These are phyloP conservation scores for Curvularia hawaiiensis DNA, from an alignment of 2,329 filamentous ascomycete species.

Conservation along the genomic window DNA sequence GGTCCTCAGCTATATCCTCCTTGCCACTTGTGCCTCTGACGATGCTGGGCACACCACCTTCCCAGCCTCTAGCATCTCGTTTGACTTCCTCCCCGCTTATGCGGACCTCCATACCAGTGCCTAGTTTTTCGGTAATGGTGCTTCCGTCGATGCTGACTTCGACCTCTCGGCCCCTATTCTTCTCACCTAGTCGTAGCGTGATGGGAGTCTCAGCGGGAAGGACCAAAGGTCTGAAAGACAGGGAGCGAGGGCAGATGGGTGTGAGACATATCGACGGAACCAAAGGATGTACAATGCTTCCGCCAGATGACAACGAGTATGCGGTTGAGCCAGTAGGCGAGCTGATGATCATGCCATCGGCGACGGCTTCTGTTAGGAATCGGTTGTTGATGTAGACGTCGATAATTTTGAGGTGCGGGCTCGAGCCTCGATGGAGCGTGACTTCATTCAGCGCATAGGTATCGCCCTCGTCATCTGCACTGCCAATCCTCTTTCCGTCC, in stretches of 20 bases:
- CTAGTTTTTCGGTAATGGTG: slow-evolving; percentile 50
- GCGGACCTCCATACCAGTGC: slow-evolving; percentile 70
- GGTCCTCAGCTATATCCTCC: slow-evolving; percentile 70
- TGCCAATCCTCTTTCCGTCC: slow-evolving; percentile 59
- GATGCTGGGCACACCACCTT: slow-evolving; percentile 88
- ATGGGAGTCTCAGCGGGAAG: slow-evolving; percentile 86
- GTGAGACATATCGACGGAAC: slow-evolving; percentile 89
- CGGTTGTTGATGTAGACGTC: slow-evolving; percentile 88
- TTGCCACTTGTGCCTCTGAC: slow-evolving; percentile 63
- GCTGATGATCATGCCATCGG: slow-evolving; percentile 91
- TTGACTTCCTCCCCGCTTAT: slow-evolving; percentile 83
- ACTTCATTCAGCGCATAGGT: slow-evolving; percentile 91
- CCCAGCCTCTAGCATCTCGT: slow-evolving; percentile 56
- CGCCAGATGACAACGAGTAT: slow-evolving; percentile 91
- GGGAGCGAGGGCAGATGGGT: slow-evolving; percentile 88
- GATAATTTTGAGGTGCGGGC: slow-evolving; percentile 89
- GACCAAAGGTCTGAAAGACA: slow-evolving; percentile 90
- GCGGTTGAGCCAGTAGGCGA: slow-evolving; percentile 95
- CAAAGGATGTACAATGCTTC: slow-evolving; percentile 91
- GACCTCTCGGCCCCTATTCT: slow-evolving; percentile 55
- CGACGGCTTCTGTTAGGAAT: slow-evolving; percentile 90
- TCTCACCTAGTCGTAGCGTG: slow-evolving; percentile 76
- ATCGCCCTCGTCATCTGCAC: slow-evolving; percentile 32
- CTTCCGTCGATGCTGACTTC: slow-evolving; percentile 58
- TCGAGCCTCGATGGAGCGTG: slow-evolving; percentile 86